A percentile compares a stretch with the other conserved stretches of the same genome.
These are phyloP conservation scores for Boletales sp. DNA, from an alignment of 768 basidiomycete genomes.

Conservation along the genomic window DNA sequence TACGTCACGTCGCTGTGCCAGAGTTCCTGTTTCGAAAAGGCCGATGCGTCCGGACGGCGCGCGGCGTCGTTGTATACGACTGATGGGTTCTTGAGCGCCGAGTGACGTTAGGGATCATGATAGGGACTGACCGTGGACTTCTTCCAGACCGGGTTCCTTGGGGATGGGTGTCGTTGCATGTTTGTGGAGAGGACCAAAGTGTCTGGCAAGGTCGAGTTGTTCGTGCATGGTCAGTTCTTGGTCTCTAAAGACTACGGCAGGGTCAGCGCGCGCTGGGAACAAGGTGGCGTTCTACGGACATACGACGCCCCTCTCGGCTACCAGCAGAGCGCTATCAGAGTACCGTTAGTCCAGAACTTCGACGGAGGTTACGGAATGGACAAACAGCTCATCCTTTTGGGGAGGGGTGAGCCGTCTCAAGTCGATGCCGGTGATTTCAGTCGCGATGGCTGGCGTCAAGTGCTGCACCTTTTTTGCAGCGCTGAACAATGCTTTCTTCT, in stretches of 20 bases:
- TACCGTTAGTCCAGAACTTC: constrained; percentile 2
- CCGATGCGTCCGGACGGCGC: constrained; percentile 55
- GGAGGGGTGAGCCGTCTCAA: constrained; percentile 58
- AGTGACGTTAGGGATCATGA: not conserved
- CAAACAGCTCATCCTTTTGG: constrained; percentile 81
- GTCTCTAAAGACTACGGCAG: constrained; percentile 60
- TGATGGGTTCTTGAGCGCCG: constrained; percentile 23
- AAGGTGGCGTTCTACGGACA: constrained; percentile 40
- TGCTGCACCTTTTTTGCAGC: constrained; percentile 67
- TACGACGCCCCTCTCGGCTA: constrained; percentile 74
- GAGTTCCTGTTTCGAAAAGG: constrained; percentile 71
- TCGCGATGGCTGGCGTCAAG: constrained; percentile 70
- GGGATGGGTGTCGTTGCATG: constrained; percentile 82
- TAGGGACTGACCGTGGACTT: constrained; percentile 58
- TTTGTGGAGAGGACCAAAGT: constrained; percentile 76
- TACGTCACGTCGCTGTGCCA: constrained; percentile 84
- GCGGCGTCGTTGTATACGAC: constrained; percentile 71
- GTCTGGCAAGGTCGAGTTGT: constrained; percentile 66
- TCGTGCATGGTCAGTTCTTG: constrained; percentile 67
- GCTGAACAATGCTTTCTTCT: constrained; percentile 59
- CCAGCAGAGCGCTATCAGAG: constrained; percentile 55
- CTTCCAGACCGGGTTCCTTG: constrained; percentile 62
- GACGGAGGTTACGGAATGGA: not conserved
- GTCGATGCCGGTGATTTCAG: constrained; percentile 71
- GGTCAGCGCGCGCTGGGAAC: not conserved